These are phyloP conservation scores for Nemania bipapillata DNA, from an alignment of 2,329 filamentous ascomycete genomes.

Conservation along the genomic window DNA sequence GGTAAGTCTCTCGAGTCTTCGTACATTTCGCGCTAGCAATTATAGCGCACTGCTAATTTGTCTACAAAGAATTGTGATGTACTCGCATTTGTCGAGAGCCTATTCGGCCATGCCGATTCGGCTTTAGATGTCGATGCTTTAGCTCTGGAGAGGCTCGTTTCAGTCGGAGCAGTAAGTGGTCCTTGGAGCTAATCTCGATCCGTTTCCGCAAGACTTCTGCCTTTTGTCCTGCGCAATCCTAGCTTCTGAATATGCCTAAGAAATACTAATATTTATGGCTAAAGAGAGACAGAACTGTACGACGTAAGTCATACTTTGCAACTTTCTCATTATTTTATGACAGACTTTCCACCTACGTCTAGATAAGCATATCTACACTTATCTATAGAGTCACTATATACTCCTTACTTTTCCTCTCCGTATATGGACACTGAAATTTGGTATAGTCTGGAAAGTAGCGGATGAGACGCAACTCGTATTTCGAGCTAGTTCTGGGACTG, in stretches of 20 bases:
- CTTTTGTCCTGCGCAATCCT: not conserved
- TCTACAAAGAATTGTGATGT: conserved; percentile 74
- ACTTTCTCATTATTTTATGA: not conserved
- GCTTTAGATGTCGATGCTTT: conserved; percentile 86
- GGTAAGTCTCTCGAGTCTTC: conserved; percentile 50
- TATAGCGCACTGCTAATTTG: conserved; percentile 14
- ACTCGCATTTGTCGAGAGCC: conserved; percentile 86
- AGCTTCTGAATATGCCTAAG: not conserved
- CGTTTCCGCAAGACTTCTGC: not conserved
- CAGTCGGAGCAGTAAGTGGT: conserved; percentile 74
- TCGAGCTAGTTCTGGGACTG: conserved; percentile 74
- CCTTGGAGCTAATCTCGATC: not conserved
- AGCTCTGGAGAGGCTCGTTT: conserved; percentile 87
- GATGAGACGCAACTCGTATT: conserved; percentile 97
- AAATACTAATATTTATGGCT: not conserved
- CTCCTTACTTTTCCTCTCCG: not conserved
- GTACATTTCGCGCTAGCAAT: not conserved
- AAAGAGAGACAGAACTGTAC: conserved; percentile 82
- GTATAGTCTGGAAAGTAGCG: conserved; percentile 84
- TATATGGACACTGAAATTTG: conserved; percentile 3
- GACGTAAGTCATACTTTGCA: conserved; percentile 53
- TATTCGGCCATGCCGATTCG: conserved; percentile 95
- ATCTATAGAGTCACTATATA: not conserved
- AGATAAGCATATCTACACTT: not conserved
- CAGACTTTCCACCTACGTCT: not conserved